Evolutionary conservation across 306 rosid species (phyloP).

Genomic region (Leucaena leucocephala): DNA sequence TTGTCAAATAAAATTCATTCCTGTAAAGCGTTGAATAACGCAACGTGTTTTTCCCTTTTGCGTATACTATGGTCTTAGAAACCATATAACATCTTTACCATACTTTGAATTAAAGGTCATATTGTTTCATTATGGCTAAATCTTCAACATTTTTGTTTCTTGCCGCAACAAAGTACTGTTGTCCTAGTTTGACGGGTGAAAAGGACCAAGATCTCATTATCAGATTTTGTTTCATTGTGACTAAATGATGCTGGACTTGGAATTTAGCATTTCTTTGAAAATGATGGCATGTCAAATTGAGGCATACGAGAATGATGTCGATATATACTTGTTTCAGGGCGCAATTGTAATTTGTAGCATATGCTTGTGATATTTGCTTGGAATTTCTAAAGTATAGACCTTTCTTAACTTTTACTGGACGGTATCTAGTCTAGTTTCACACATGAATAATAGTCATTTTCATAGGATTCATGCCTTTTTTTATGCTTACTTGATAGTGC

Average conservation of each 20-base stretch:
- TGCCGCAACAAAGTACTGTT: not conserved
- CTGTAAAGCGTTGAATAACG: not conserved
- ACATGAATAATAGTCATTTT: slow-evolving; percentile 21
- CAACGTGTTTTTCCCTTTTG: not conserved
- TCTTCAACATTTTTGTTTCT: not conserved
- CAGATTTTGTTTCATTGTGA: slow-evolving; percentile 23
- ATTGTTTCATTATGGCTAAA: slow-evolving; percentile 9
- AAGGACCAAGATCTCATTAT: not conserved
- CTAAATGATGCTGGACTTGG: slow-evolving; percentile 21
- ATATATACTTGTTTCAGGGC: slow-evolving; percentile 29
- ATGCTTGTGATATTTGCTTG: slow-evolving; percentile 22
- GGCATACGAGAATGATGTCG: slow-evolving; percentile 19
- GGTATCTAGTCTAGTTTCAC: slow-evolving; percentile 22
- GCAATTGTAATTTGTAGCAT: slow-evolving; percentile 1
- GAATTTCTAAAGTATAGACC: slow-evolving; percentile 16
- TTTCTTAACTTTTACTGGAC: slow-evolving; percentile 14
- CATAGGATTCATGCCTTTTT: slow-evolving; percentile 22
- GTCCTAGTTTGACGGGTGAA: not conserved
- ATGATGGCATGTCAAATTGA: slow-evolving; percentile 13
- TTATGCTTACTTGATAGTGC: slow-evolving; percentile 47
- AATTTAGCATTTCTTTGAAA: slow-evolving; percentile 20
- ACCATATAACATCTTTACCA: slow-evolving; percentile 21
- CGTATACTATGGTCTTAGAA: slow-evolving; percentile 12
- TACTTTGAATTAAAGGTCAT: slow-evolving; percentile 17
- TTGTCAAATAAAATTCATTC: not conserved